These are phyloP conservation scores for Lipomyces yamanashiensis DNA, from an alignment of 805 yeast genomes.

Conservation along the genomic window DNA sequence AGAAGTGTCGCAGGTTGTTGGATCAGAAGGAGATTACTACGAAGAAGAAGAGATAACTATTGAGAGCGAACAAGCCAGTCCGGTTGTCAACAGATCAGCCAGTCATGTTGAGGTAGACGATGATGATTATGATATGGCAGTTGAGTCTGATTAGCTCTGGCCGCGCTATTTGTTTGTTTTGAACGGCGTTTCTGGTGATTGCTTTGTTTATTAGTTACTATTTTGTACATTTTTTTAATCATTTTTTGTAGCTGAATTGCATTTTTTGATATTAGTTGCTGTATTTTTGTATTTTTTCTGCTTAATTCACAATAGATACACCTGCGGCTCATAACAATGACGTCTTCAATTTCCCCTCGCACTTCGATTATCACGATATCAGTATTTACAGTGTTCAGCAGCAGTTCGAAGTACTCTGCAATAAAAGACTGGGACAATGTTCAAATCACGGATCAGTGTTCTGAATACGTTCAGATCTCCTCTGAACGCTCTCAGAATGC, in stretches of 20 bases:
- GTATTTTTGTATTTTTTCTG: neutral
- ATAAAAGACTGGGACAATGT: too few relatives aligned
- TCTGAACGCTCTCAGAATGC: neutral
- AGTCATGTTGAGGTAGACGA: conserved; percentile 13
- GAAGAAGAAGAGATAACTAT: conserved; percentile 17
- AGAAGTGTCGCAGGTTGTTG: neutral
- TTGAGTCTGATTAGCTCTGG: conserved; percentile 27
- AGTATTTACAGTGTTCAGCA: too few relatives aligned
- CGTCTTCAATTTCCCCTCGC: too few relatives aligned
- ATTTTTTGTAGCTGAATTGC: neutral
- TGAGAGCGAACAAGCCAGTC: conserved; percentile 15
- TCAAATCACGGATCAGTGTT: too few relatives aligned
- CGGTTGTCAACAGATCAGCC: neutral
- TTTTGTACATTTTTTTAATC: too few relatives aligned
- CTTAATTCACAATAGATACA: neutral
- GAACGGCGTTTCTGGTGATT: neutral
- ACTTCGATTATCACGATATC: too few relatives aligned
- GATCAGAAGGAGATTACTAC: conserved; percentile 16
- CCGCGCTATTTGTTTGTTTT: neutral
- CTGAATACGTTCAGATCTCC: too few relatives aligned
- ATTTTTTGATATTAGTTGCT: neutral
- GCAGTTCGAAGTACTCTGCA: too few relatives aligned
- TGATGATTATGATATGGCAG: conserved; percentile 33
- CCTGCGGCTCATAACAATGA: too few relatives aligned
- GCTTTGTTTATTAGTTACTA: neutral